Evolutionary conservation across 176 grass and related monocot genomes (phyloP).

Genomic region (Cenchrus fungigraminus): DNA sequence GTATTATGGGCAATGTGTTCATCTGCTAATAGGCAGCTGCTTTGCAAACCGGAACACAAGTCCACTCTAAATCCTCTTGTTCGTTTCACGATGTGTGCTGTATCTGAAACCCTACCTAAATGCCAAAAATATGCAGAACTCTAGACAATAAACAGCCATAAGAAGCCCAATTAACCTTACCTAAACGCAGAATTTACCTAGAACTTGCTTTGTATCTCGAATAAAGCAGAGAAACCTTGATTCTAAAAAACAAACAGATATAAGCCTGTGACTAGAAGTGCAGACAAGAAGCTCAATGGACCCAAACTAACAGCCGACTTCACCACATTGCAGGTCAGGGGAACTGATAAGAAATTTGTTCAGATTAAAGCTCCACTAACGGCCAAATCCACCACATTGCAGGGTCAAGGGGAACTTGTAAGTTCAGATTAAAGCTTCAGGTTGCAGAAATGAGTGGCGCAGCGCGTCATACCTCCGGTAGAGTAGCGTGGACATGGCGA

Average conservation of each 20-base stretch:
- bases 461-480: constrained; percentile 63
- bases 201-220: too few species aligned
- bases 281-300: not conserved
- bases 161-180: not conserved
- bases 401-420: not conserved
- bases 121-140: not conserved
- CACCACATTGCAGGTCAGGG: not conserved
- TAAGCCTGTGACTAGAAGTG: too few species aligned
- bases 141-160: not conserved
- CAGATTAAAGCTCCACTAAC: not conserved
- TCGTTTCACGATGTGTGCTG: not conserved
- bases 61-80: not conserved
- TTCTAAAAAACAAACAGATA: too few species aligned
- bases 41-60: not conserved
- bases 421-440: not conserved
- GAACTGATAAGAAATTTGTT: not conserved
- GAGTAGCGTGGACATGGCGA: constrained; percentile 79
- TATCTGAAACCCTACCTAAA: constrained; percentile 3
- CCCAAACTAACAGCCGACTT: not conserved
- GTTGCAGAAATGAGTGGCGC: constrained; percentile 27
- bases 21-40: not conserved
- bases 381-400: not conserved
- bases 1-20: not conserved
- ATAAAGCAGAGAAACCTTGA: too few species aligned
- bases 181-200: too few species aligned